Base-by-base conservation (phyloP, 352 stramenopile genomes). In the Elongisporangium prolatum region DNA sequence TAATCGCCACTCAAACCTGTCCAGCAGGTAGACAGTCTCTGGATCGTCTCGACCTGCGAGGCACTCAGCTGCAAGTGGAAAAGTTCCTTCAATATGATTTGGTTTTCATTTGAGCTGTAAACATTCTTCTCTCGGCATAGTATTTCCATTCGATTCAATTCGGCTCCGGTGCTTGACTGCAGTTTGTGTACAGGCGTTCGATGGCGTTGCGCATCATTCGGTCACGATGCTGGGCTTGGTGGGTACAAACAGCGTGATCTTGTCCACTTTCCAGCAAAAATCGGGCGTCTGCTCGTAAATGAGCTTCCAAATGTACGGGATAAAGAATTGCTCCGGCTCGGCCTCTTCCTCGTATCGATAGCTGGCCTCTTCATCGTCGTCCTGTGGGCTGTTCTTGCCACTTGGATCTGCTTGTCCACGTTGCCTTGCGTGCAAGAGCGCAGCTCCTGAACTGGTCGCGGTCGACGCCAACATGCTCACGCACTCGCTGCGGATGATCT, bases 341-440 rank as follows among this genome's bases (percentile, higher is more conserved):
- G 60, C 65, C 53, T 91, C 75, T 57, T 92, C 84, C 50, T 91
- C 84, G 61, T 91, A 94, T 22, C 74, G 67, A 64, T 91, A 94
- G 65, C 74, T 88, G n/a, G 76, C 69, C n/a, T 87, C 78, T 37
- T 88, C 77, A 17, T 75, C 71, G 10, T 84, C 71, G 10, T 40
- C 28, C 14, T 13, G 28, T 40, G 28, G 28, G 14, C 28, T 40
- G 16, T 53, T 51, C 13, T 16, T 51, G 8, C 53, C 21, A 28
- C 28, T 40, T 1, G 28, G 28, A 13, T 40, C 28, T 9, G 28
- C 28, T 13, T 14, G 28, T 40, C 28, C 28, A 14, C 28, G 28
- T 13, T 40, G 28, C 8, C 28, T 8, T 40, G 28, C 28, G 28
- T 40, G 28, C 28, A 40, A 40, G 4, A 40, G 28, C 2, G 28